phyloP scores from a whole-genome alignment of 2,329 filamentous ascomycete species.

The Aspergillus neoniger region DNA sequence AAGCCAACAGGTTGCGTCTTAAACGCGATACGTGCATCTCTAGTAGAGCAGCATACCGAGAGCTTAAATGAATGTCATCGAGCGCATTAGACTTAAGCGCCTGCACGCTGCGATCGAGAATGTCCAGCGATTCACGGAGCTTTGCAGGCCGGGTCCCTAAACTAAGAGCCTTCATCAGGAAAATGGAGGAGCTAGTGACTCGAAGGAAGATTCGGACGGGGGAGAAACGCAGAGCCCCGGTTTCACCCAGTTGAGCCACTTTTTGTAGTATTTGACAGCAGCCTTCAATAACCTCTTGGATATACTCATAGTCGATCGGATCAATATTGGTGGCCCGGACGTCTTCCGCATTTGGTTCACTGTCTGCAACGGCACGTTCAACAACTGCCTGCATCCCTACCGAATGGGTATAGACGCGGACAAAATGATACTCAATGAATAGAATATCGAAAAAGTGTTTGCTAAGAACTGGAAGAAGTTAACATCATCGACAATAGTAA shows the following conservation, averaged over 20 bases:
- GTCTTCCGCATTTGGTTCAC: conserved; percentile 35
- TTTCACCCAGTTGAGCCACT: conserved; percentile 51
- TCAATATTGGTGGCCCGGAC: conserved; percentile 49
- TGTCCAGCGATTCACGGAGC: conserved; percentile 51
- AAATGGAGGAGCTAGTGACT: conserved; percentile 58
- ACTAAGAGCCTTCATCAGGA: conserved; percentile 55
- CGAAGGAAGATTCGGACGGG: conserved; percentile 57
- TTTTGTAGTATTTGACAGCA: conserved; percentile 55
- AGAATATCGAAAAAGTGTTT: conserved; percentile 51
- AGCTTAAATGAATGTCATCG: conserved; percentile 56
- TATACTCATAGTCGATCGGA: conserved; percentile 56
- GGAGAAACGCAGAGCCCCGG: conserved; percentile 51
- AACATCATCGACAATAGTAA: neutral
- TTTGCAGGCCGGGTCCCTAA: conserved; percentile 53
- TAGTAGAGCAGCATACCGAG: conserved; percentile 53
- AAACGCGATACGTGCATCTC: conserved; percentile 49
- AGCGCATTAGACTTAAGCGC: conserved; percentile 52
- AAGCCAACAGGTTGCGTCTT: conserved; percentile 41
- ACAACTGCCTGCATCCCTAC: conserved; percentile 60
- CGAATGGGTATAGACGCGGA: conserved; percentile 46
- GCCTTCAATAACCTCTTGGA: conserved; percentile 58
- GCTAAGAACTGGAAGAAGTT: conserved; percentile 25
- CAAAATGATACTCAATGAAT: conserved; percentile 56
- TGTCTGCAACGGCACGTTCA: conserved; percentile 51
- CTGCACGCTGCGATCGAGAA: conserved; percentile 51